Evolutionary conservation across 108 stramenopile genomes (phyloP).

Genomic region (Nitzschia sp.): DNA sequence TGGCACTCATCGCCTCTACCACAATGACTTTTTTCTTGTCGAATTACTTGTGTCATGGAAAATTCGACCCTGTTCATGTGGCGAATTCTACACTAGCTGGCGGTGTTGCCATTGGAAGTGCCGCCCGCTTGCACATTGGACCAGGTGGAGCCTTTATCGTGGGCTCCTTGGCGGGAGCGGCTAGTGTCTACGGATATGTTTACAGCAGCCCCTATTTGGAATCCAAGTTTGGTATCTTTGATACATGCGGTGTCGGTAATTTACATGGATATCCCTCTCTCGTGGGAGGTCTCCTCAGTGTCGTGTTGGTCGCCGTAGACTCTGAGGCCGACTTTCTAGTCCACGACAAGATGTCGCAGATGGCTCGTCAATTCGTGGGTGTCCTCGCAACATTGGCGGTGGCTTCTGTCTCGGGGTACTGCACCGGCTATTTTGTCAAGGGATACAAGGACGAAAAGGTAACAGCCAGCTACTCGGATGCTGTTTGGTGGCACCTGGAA

Average conservation of each 20-base stretch:
- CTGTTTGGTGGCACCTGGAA: slow-evolving; percentile 8
- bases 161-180: slow-evolving; percentile 29
- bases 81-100: slow-evolving; percentile 63
- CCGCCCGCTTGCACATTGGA: slow-evolving; percentile 39
- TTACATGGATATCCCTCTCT: slow-evolving; percentile 41
- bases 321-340: slow-evolving; percentile 36
- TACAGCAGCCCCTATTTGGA: slow-evolving; percentile 28
- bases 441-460: slow-evolving; percentile 4
- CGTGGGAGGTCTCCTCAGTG: slow-evolving; percentile 35
- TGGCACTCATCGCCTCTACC: slow-evolving; percentile 42
- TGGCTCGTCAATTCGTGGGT: slow-evolving; percentile 14
- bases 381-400: slow-evolving; percentile 18
- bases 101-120: slow-evolving; percentile 53
- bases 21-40: slow-evolving; percentile 40
- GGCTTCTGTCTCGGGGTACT: slow-evolving; percentile 21
- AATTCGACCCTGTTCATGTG: slow-evolving; percentile 51
- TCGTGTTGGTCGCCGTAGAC: slow-evolving; percentile 33
- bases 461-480: not conserved
- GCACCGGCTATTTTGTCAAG: slow-evolving; percentile 27
- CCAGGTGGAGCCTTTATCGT: slow-evolving; percentile 34
- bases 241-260: slow-evolving; percentile 48
- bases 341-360: slow-evolving; percentile 6
- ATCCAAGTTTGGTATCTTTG: slow-evolving; percentile 28
- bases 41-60: slow-evolving; percentile 30
- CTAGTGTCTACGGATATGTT: slow-evolving; percentile 37